Base-by-base conservation (phyloP, 306 rosid genomes). In the Leucaena leucocephala region DNA sequence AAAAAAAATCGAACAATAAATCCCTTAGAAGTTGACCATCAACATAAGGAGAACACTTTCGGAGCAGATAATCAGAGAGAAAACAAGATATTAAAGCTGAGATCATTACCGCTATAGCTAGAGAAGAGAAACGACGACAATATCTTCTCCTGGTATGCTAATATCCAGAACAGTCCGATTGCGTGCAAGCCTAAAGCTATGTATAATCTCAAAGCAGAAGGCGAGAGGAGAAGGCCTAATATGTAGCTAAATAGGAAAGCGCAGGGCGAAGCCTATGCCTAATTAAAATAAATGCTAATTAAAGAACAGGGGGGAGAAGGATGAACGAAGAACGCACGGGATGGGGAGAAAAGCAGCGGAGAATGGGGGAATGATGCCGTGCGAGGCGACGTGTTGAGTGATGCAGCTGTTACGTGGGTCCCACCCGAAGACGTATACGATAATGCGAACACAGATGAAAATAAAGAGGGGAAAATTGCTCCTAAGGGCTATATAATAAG, bases 341-440 rank as follows among this genome's bases (percentile, higher is more conserved):
- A 40, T 7, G 55, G 43, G 34, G 52, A 33, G 71, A 19, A 3
- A 1, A 22, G 12, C 75, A 5, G 12, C 8, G 48, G 43, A 19
- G 46, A 43, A 43, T 1, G 54, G 36, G 46, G 21, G 43, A 15
- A 68, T 58, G 84, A 82, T 79, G 87, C 27, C 27, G 54, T 36
- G 67, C 3, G 15, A 4, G 0, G 84, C 75, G 88, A 82, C 90
- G 87, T 90, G 90, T 71, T 2, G 74, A 59, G 2, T 71, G 87
- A 70, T 44, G 54, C 42, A 71, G 43, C 7, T 3, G 2, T 13
- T 62, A 4, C 50, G 65, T 22, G 7, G 85, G 82, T 43, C 84
- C 82, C 68, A 57, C 8, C 34, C 21, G 17, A 15, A 38, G 54
- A 27, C 27, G 54, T 6, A 1, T 52, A 54, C 59, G 11, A 54